These are phyloP conservation scores for Boletus bicolor DNA, from an alignment of 768 basidiomycete genomes.

Conservation along the genomic window DNA sequence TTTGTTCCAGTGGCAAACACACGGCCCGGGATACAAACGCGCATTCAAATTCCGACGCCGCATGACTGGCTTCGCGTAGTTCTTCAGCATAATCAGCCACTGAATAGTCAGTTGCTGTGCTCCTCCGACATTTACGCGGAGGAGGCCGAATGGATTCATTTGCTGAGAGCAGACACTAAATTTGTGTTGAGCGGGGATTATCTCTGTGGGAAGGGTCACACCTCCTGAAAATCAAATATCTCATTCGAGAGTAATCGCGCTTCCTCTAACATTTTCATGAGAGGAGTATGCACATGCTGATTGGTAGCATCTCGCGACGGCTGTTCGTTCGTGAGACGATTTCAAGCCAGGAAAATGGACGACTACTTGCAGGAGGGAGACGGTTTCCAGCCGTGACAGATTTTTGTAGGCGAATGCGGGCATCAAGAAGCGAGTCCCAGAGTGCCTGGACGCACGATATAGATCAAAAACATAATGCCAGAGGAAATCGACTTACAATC, in stretches of 20 bases:
- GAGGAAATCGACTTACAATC: constrained; percentile 52
- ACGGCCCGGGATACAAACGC: constrained; percentile 37
- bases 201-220: constrained; percentile 27
- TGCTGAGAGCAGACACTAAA: constrained; percentile 43
- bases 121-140: constrained; percentile 55
- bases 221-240: constrained; percentile 67
- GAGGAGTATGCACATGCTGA: constrained; percentile 42
- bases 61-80: constrained; percentile 43
- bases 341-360: neutral
- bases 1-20: neutral
- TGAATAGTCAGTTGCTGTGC: constrained; percentile 25
- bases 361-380: constrained; percentile 56
- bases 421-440: constrained; percentile 86
- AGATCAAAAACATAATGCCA: constrained; percentile 1
- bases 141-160: constrained; percentile 50
- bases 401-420: constrained; percentile 92
- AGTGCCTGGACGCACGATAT: constrained; percentile 47
- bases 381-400: constrained; percentile 59
- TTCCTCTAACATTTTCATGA: constrained; percentile 57
- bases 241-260: constrained; percentile 61
- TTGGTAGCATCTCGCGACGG: constrained; percentile 26
- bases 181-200: constrained; percentile 15
- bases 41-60: constrained; percentile 47
- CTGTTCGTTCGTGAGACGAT: constrained; percentile 29
- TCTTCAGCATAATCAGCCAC: constrained; percentile 15